Conservation (phyloP, 2,329 filamentous ascomycete species). For the Tolypocladium inflatum region DNA sequence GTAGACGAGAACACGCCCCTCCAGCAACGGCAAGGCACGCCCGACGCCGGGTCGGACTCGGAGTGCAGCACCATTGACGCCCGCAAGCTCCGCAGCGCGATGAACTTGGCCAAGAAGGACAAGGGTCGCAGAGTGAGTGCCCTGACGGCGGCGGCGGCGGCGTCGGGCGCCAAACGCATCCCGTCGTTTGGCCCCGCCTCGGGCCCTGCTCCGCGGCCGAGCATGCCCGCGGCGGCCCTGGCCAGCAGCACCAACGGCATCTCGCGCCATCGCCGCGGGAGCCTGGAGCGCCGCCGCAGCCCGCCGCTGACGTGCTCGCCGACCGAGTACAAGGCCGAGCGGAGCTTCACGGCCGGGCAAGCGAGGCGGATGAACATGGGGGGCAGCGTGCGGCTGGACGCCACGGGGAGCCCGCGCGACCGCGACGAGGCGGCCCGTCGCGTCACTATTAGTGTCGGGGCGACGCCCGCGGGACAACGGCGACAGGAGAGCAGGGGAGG, state of each 20-base stretch:
- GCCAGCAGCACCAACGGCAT: slow-evolving; percentile 46
- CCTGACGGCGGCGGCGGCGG: slow-evolving; percentile 22
- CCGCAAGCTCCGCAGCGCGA: slow-evolving; percentile 43
- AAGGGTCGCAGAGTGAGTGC: slow-evolving; percentile 30
- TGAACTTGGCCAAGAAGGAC: slow-evolving; percentile 42
- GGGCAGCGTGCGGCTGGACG: slow-evolving; percentile 26
- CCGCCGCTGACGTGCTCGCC: slow-evolving; percentile 46
- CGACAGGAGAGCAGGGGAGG: slow-evolving; percentile 20
- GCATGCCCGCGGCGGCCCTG: slow-evolving; percentile 28
- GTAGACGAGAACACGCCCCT: slow-evolving; percentile 45
- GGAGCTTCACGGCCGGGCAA: slow-evolving; percentile 42
- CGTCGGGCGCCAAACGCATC: slow-evolving; percentile 30
- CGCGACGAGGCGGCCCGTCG: slow-evolving; percentile 19
- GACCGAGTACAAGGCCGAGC: slow-evolving; percentile 25
- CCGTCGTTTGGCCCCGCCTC: slow-evolving; percentile 33
- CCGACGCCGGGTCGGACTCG: slow-evolving; percentile 34
- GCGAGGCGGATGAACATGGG: slow-evolving; percentile 48
- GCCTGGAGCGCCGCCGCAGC: slow-evolving; percentile 39
- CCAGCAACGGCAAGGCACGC: slow-evolving; percentile 20
- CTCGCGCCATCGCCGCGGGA: slow-evolving; percentile 41
- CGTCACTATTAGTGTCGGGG: slow-evolving; percentile 26
- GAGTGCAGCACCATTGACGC: slow-evolving; percentile 42
- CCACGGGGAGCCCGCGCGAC: slow-evolving; percentile 11
- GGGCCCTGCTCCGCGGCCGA: slow-evolving; percentile 15
- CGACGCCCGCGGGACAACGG: slow-evolving; percentile 13